phyloP scores from a whole-genome alignment of 2,329 filamentous ascomycete genomes.

The Neopestalotiopsis clavispora region DNA sequence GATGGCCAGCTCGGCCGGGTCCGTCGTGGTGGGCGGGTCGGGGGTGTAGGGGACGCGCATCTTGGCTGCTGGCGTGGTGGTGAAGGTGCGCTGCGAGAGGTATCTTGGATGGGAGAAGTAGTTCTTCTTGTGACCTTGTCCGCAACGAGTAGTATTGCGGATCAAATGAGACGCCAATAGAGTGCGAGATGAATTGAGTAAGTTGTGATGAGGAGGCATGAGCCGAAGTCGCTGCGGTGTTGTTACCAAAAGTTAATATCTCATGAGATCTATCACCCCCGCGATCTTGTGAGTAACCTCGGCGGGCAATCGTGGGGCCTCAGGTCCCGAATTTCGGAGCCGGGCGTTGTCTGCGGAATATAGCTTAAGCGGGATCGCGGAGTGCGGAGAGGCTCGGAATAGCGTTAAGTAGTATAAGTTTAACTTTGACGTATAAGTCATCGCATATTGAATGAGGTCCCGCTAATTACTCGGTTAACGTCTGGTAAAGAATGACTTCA shows the following conservation, averaged over 20 bases:
- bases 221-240: not conserved
- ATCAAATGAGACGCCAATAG: not conserved
- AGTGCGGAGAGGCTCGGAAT: not conserved
- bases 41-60: slow-evolving; percentile 74
- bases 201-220: not conserved
- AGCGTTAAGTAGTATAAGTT: not conserved
- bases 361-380: slow-evolving; percentile 9
- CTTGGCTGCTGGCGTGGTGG: slow-evolving; percentile 28
- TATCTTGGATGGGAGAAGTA: not conserved
- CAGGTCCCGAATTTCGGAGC: slow-evolving; percentile 13
- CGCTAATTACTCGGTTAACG: no score
- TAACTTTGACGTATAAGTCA: not conserved
- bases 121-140: not conserved
- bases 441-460: not conserved
- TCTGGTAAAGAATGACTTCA: no score
- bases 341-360: slow-evolving; percentile 3
- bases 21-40: slow-evolving; percentile 52
- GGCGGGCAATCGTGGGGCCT: slow-evolving; percentile 11
- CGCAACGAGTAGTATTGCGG: not conserved
- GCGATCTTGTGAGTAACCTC: not conserved
- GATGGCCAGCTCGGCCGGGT: slow-evolving; percentile 58
- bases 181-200: not conserved
- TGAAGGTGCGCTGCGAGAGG: not conserved
- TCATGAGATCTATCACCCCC: not conserved
- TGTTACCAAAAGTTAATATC: not conserved